These are phyloP conservation scores for Trametes villosa DNA, from an alignment of 768 basidiomycete genomes.

Conservation along the genomic window DNA sequence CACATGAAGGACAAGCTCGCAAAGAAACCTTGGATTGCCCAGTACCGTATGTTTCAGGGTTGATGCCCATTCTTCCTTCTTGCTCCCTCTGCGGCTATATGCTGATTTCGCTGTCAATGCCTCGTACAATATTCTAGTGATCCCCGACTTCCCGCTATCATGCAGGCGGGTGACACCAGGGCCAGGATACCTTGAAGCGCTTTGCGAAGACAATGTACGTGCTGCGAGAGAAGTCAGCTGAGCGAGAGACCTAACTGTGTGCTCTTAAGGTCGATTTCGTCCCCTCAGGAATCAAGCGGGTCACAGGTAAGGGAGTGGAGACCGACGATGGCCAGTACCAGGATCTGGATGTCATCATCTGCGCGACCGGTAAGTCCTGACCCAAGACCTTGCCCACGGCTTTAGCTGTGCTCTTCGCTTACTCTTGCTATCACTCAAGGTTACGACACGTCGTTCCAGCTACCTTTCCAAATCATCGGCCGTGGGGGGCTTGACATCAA, in stretches of 20 bases:
- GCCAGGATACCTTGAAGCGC: conserved; percentile 67
- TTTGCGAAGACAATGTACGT: conserved; percentile 63
- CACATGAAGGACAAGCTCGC: conserved; percentile 55
- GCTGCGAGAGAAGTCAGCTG: background rate
- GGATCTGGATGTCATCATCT: conserved; percentile 63
- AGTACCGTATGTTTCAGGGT: conserved; percentile 48
- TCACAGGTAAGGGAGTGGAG: conserved; percentile 60
- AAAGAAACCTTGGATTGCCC: conserved; percentile 64
- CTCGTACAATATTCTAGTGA: conserved; percentile 39
- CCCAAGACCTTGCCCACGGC: too few species aligned
- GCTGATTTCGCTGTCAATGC: background rate
- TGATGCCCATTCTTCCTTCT: background rate
- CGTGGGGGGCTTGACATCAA: conserved; percentile 55
- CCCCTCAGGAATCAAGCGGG: conserved; percentile 51
- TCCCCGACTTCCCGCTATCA: conserved; percentile 59
- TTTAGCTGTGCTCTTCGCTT: background rate
- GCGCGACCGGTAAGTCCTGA: conserved; percentile 59
- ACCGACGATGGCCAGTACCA: conserved; percentile 56
- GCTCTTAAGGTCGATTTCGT: conserved; percentile 54
- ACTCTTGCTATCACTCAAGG: conserved; percentile 41
- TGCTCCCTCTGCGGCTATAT: background rate
- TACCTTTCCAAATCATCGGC: conserved; percentile 58
- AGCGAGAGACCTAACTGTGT: background rate
- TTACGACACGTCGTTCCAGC: conserved; percentile 54
- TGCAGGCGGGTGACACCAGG: conserved; percentile 72